These are phyloP conservation scores for Pelargonium myrrhifolium DNA, from an alignment of 441 rosid genomes.

Conservation along the genomic window DNA sequence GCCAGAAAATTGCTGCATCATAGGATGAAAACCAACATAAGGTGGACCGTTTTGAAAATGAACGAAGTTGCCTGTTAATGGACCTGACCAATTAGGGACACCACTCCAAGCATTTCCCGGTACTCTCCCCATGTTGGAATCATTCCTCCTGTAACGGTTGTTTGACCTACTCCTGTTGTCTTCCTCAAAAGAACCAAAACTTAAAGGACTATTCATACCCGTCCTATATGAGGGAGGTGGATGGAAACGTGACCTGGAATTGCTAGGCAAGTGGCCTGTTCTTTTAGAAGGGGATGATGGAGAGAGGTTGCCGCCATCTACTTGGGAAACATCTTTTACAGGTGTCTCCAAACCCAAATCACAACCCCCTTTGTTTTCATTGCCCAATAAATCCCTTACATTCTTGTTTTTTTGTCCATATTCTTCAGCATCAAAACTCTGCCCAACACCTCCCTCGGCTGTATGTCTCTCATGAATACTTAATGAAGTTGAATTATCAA, in stretches of 20 bases:
- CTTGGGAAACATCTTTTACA: neutral
- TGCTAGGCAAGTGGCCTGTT: constrained; percentile 8
- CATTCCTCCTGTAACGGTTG: constrained; percentile 3
- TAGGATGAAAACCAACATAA: constrained; percentile 12
- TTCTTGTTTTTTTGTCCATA: neutral
- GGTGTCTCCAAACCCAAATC: constrained; percentile 1
- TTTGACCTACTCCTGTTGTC: constrained; percentile 3
- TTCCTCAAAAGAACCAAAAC: constrained; percentile 2
- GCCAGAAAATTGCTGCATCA: constrained; percentile 12
- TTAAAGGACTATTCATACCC: neutral
- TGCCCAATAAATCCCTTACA: neutral
- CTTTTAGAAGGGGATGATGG: neutral
- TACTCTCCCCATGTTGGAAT: constrained; percentile 12
- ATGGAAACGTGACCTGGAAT: constrained; percentile 1
- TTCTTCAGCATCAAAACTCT: neutral
- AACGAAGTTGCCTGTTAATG: constrained; percentile 8
- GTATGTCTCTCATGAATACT: neutral
- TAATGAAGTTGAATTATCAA: neutral
- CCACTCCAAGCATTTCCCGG: constrained; percentile 6
- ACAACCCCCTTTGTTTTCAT: neutral
- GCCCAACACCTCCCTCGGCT: neutral
- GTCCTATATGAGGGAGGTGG: neutral
- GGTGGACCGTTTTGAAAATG: constrained; percentile 13
- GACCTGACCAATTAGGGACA: constrained; percentile 12
- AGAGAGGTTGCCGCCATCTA: neutral